Percentiles rank a stretch among this genome's conserved stretches.
Evolutionary conservation across 306 rosid genomes (phyloP).

Genomic region (Quercus engelmannii): DNA sequence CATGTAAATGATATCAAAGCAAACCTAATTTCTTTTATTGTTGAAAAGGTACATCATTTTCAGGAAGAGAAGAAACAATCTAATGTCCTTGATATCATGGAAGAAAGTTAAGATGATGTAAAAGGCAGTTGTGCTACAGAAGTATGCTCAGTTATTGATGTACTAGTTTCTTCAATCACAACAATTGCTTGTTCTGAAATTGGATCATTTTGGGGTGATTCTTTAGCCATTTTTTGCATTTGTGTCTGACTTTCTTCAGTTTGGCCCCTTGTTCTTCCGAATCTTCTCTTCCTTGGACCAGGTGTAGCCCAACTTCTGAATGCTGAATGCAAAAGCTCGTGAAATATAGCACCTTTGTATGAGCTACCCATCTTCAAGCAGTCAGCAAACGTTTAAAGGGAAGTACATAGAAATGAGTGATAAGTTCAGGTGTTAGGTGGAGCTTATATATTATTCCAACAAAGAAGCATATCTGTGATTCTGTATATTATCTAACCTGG

Average conservation of each 20-base stretch:
- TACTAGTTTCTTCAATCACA: constrained; percentile 20
- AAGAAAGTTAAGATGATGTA: not conserved
- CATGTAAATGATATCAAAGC: no score
- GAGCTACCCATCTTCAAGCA: constrained; percentile 68
- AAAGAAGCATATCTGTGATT: not conserved
- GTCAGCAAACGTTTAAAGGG: not conserved
- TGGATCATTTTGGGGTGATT: constrained; percentile 29
- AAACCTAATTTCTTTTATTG: not conserved
- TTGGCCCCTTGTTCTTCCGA: not conserved
- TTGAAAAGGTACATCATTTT: not conserved
- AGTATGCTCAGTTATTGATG: constrained; percentile 30
- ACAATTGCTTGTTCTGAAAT: constrained; percentile 31
- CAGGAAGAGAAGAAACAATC: not conserved
- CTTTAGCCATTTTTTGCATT: constrained; percentile 24
- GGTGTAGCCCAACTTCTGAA: not conserved
- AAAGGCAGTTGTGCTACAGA: constrained; percentile 15
- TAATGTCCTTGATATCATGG: not conserved
- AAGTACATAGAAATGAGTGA: not conserved
- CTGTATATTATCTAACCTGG: constrained; percentile 46
- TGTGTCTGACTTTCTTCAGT: not conserved
- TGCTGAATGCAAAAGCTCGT: not conserved
- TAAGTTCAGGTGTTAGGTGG: constrained; percentile 16
- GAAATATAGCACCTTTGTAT: constrained; percentile 35
- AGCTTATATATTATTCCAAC: constrained; percentile 3
- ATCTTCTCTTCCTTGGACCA: not conserved